Base-by-base conservation (phyloP, 2,329 filamentous ascomycete species). In the Pseudocercospora vitis region DNA sequence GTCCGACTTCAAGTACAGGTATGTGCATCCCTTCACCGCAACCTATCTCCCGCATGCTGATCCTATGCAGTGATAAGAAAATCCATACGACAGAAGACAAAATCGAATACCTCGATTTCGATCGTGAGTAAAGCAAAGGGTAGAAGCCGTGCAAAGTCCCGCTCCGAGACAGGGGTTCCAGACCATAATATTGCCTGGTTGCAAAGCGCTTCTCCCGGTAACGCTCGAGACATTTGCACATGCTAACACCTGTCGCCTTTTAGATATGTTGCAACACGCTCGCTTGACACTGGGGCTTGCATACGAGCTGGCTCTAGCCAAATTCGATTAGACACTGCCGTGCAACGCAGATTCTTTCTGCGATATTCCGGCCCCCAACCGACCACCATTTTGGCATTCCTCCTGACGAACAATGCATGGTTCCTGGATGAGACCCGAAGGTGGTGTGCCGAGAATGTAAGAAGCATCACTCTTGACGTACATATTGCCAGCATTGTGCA, bases 201-300 rank as follows among this genome's bases (percentile, higher is more conserved):
- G n/a, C n/a, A n/a, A n/a, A n/a, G n/a, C n/a, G n/a, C n/a, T n/a
- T n/a, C n/a, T n/a, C n/a, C n/a, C n/a, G n/a, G n/a, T n/a, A n/a
- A n/a, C n/a, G n/a, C n/a, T n/a, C n/a, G n/a, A n/a, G n/a, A n/a
- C n/a, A n/a, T n/a, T n/a, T n/a, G n/a, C n/a, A n/a, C n/a, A n/a
- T n/a, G n/a, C n/a, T n/a, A n/a, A n/a, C n/a, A n/a, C n/a, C n/a
- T n/a, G n/a, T n/a, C n/a, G n/a, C n/a, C n/a, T n/a, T n/a, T n/a
- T n/a, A n/a, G n/a, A 96, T 71, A 95, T 96, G 90, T 78, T 94
- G 28, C 86, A 96, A 75, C 91, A 96, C 72, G 89, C 89, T 18
- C 86, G 84, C 69, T 81, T 96, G 79, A 94, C 89, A 1, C 77
- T 95, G 26, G 88, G 86, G 4, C 80, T 95, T 63, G 89, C 86